phyloP scores from a whole-genome alignment of 2,329 filamentous ascomycete genomes.

The Exophiala oligosperma region DNA sequence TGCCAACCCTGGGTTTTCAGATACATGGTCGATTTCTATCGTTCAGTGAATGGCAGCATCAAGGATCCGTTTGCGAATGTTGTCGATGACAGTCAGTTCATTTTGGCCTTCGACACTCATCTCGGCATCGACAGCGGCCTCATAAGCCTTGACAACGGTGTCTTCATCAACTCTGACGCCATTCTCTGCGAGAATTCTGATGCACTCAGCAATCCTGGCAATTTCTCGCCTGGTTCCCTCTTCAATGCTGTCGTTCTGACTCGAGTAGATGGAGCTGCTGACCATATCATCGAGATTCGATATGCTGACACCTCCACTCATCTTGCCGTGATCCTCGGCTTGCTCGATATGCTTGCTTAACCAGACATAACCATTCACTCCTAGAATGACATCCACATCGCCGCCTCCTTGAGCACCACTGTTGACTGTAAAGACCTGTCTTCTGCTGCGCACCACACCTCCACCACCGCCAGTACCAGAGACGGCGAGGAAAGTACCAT shows the following conservation, averaged over 20 bases:
- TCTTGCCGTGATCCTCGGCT: conserved; percentile 38
- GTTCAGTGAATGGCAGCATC: conserved; percentile 26
- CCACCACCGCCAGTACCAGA: conserved; percentile 72
- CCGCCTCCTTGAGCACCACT: conserved; percentile 47
- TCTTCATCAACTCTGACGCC: conserved; percentile 87
- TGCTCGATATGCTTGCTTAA: conserved; percentile 79
- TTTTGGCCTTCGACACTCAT: conserved; percentile 40
- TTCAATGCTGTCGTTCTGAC: conserved; percentile 85
- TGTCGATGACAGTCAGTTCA: conserved; percentile 17
- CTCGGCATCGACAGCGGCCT: conserved; percentile 72
- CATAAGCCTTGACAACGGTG: conserved; percentile 78
- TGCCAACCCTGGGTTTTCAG: too few relatives aligned
- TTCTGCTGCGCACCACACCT: conserved; percentile 77
- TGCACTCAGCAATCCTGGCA: conserved; percentile 75
- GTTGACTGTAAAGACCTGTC: conserved; percentile 81
- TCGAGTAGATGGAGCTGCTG: conserved; percentile 84
- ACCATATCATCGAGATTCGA: conserved; percentile 87
- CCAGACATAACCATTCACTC: conserved; percentile 97
- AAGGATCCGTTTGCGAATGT: conserved; percentile 25
- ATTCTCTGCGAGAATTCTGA: conserved; percentile 78
- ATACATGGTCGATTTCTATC: background rate
- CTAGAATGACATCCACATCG: conserved; percentile 77
- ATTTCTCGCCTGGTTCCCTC: conserved; percentile 83
- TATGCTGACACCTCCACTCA: conserved; percentile 55
- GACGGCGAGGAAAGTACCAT: conserved; percentile 85